Evolutionary conservation across 2,329 filamentous ascomycete genomes (phyloP).

Genomic region (Colletotrichum shisoi): DNA sequence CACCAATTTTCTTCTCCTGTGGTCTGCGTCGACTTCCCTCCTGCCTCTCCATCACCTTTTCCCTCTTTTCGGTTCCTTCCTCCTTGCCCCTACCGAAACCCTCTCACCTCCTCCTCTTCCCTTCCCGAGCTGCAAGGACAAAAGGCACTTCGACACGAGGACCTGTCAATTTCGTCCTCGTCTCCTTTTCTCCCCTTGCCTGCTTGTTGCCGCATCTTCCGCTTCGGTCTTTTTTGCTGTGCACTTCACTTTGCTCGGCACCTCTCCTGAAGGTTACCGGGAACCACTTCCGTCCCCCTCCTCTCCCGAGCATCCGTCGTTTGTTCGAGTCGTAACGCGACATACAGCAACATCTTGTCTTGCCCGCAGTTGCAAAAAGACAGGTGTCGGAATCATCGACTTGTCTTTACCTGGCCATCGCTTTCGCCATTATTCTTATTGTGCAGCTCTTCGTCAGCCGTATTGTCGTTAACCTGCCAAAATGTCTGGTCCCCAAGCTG

Average conservation of each 20-base stretch:
- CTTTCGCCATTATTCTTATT: slow-evolving; percentile 28
- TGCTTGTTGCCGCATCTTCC: slow-evolving; percentile 36
- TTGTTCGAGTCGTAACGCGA: slow-evolving; percentile 38
- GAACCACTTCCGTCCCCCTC: slow-evolving; percentile 39
- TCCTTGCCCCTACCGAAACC: slow-evolving; percentile 35
- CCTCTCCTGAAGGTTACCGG: slow-evolving; percentile 40
- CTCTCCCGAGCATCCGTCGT: slow-evolving; percentile 37
- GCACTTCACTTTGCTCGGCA: slow-evolving; percentile 38
- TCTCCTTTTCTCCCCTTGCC: slow-evolving; percentile 30
- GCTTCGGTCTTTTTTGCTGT: slow-evolving; percentile 34
- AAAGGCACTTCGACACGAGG: slow-evolving; percentile 36
- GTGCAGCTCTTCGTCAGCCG: slow-evolving; percentile 38
- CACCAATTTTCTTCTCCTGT: slow-evolving; percentile 39
- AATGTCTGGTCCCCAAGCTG: slow-evolving; percentile 57
- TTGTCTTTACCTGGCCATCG: slow-evolving; percentile 23
- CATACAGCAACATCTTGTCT: slow-evolving; percentile 29
- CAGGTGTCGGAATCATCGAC: slow-evolving; percentile 30
- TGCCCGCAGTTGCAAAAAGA: slow-evolving; percentile 19
- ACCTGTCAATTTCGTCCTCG: slow-evolving; percentile 33
- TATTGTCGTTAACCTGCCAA: slow-evolving; percentile 41
- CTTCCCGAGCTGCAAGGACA: slow-evolving; percentile 38
- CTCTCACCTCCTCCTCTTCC: slow-evolving; percentile 31
- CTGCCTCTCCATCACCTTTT: slow-evolving; percentile 44
- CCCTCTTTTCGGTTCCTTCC: slow-evolving; percentile 39
- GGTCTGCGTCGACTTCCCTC: slow-evolving; percentile 42